Percentiles rank a stretch among this genome's conserved stretches.
Evolutionary conservation across 2,329 filamentous ascomycete species (phyloP).

Genomic region (Trichoderma sp.): DNA sequence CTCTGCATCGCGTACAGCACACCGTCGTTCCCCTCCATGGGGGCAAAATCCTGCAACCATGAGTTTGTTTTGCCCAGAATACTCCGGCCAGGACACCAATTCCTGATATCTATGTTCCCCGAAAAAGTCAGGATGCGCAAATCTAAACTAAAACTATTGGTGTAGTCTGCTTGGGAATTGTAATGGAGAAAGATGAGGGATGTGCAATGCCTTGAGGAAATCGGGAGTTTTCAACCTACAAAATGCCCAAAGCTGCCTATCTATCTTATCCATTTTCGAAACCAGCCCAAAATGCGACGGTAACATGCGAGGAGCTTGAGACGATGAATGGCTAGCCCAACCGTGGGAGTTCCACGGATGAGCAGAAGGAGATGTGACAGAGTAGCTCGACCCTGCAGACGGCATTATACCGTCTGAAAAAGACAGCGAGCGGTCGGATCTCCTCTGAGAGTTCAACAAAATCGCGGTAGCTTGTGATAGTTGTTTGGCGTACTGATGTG

Average conservation of each 20-base stretch:
- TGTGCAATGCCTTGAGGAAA: not conserved
- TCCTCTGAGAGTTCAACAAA: not conserved
- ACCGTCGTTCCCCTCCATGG: conserved; percentile 36
- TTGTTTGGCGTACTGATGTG: not conserved
- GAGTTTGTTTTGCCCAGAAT: conserved; percentile 38
- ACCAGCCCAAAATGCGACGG: conserved; percentile 33
- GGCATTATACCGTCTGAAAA: not conserved
- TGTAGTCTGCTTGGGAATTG: not conserved
- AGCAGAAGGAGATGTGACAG: not conserved
- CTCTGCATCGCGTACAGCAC: conserved; percentile 40
- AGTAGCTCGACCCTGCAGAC: not conserved
- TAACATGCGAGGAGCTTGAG: conserved; percentile 14
- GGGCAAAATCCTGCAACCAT: conserved; percentile 40
- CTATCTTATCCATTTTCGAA: conserved; percentile 35
- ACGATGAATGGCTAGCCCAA: not conserved
- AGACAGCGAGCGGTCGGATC: not conserved
- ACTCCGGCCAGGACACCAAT: conserved; percentile 42
- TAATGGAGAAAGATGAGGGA: not conserved
- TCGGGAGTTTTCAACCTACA: conserved; percentile 29
- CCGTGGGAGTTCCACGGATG: not conserved
- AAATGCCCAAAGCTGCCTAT: conserved; percentile 35
- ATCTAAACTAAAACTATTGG: not conserved
- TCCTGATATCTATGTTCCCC: conserved; percentile 33
- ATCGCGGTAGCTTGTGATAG: not conserved
- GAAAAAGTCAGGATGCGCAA: not conserved